phyloP scores from a whole-genome alignment of 2,329 filamentous ascomycete genomes.

The Botrytis squamosa region DNA sequence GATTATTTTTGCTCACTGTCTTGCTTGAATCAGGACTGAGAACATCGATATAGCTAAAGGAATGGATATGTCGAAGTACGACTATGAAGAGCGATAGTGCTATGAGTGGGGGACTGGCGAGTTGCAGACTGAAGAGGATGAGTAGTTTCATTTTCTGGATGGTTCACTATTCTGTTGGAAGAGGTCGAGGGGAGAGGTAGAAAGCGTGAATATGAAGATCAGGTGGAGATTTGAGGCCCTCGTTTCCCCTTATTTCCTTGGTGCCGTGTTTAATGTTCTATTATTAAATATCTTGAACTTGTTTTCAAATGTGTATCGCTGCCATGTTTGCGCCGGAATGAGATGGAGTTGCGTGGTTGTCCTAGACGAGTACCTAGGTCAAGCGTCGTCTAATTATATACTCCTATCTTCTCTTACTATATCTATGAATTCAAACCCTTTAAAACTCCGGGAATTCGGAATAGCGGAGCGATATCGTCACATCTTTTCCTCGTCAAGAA shows the following conservation, averaged over 20 bases:
- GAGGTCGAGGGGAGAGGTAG: background rate
- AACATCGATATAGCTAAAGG: background rate
- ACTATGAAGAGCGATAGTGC: background rate
- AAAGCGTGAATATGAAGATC: background rate
- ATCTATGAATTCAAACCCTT: background rate
- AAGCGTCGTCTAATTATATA: background rate
- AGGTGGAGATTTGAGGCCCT: background rate
- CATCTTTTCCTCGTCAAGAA: background rate
- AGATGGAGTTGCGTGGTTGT: background rate
- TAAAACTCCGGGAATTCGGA: background rate
- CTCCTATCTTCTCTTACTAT: background rate
- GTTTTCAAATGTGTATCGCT: background rate
- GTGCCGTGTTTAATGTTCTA: too few relatives aligned
- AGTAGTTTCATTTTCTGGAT: background rate
- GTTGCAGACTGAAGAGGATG: background rate
- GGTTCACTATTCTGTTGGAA: background rate
- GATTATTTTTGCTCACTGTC: background rate
- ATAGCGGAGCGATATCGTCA: background rate
- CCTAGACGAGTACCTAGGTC: background rate
- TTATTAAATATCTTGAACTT: background rate
- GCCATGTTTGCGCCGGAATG: background rate
- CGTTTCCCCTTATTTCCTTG: too few relatives aligned
- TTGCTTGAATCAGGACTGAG: background rate
- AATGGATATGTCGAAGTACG: background rate
- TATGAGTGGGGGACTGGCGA: background rate